Evolutionary conservation across 1,139 yeast genomes (phyloP), one percentile per base, ranked within the genome.

Genomic region (Debaryomyces fabryi): DNA sequence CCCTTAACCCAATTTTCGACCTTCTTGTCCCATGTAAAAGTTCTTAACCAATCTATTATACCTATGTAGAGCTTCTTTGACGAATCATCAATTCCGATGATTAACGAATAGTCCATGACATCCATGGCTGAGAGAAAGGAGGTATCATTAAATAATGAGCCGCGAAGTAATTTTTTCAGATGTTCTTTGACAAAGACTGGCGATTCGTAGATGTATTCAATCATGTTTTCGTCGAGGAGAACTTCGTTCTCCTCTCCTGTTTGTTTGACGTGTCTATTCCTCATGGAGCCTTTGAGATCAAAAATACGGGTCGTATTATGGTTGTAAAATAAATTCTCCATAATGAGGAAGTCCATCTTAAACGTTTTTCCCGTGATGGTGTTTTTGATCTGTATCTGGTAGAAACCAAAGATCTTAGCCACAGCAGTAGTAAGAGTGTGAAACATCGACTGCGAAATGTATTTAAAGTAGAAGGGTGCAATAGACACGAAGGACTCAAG

Each of bases 1-100:
- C 96, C 99, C 64, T 95, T 95, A 37, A 95, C 99, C 99, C 99
- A 95, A 64, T 96, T 91, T 64, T 95, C 99, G 21, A 95, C 82
- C 67, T 92, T 93, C 67, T 95, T 95, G 63, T 95, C 99, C 99
- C 99, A 95, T 0, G 99, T 95, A 59, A 92, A 95, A 0, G 99
- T 91, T 48, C 99, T 72, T 46, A 95, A 84, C 76, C 96, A 95
- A 66, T 95, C 98, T 55, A 93, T 93, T 40, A 95, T 93, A 5
- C 99, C 99, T 32, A 92, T 96, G 37, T 92, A 89, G 37, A 92
- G 73, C 51, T 79, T 79, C 52, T 77, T 79, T 45, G 83, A 78
- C 42, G 80, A 79, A 34, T 82, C 84, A 44, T 83, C 82, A 44
- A 95, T 88, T 0, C 98, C 99, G 52, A 95, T 86, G 13, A 95